Evolutionary conservation across 306 rosid species (phyloP).

Genomic region (Casuarina cunninghamiana): DNA sequence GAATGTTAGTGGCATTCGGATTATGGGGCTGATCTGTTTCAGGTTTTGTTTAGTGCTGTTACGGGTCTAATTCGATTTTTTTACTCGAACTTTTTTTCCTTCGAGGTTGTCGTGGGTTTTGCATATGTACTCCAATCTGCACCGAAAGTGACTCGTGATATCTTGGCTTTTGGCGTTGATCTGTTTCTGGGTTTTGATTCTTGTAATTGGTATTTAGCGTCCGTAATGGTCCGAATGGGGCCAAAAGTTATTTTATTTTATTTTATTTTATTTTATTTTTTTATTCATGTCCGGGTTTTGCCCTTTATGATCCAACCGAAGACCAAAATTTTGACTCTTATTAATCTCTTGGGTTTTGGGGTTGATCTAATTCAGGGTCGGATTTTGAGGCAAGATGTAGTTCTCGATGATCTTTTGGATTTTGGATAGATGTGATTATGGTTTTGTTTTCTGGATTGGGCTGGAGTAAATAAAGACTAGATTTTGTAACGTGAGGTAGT

Average conservation of each 20-base stretch:
- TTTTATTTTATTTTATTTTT: neutral
- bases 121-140: no score
- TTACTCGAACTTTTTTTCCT: neutral
- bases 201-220: neutral
- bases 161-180: slow-evolving; percentile 7
- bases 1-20: neutral
- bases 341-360: slow-evolving; percentile 6
- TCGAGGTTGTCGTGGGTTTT: neutral
- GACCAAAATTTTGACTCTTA: slow-evolving; percentile 2
- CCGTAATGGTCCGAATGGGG: neutral
- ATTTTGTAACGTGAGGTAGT: neutral
- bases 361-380: slow-evolving; percentile 1
- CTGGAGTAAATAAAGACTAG: neutral
- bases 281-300: slow-evolving; percentile 12
- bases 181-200: neutral
- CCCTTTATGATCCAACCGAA: neutral
- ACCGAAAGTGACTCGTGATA: neutral
- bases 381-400: neutral
- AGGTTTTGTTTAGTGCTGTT: neutral
- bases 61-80: neutral
- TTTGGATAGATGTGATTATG: slow-evolving; percentile 6
- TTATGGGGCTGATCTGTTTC: slow-evolving; percentile 18
- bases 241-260: neutral
- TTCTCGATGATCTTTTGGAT: neutral
- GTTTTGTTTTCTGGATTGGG: neutral